Base-by-base conservation (phyloP, 495 filamentous ascomycete species). In the Staphylotrichum tortipilum region DNA sequence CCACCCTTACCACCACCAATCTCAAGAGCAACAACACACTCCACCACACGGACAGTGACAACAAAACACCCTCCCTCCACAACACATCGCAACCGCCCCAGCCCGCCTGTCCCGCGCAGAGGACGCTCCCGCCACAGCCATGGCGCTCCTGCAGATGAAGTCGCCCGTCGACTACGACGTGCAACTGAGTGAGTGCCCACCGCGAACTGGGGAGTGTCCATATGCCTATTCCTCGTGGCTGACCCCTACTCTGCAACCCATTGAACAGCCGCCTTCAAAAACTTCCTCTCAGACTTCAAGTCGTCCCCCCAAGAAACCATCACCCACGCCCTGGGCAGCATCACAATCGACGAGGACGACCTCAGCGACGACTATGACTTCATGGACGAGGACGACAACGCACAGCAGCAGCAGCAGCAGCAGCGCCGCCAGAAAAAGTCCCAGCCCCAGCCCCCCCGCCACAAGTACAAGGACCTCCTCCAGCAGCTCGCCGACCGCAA, bases 281-380 rank as follows among this genome's bases (percentile, higher is more conserved):
- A 85, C 58, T 98, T 98, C 65, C 76, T 98, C 51, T 71, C 78
- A 54, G 78, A 79, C 38, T 98, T 94, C 79, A 97, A 98, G 70
- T 85, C 83, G 11, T 79, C 86, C 28, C 82, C 86, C 7, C 71
- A 82, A 43, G 84, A 89, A 59, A 78, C 78, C 4, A 75, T 86
- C 50, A 80, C 83, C 44, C 78, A 85, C 60, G 89, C 88, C 15
- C 70, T 98, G 28, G 80, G 86, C 52, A 83, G 86, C 44, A 76
- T 98, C 60, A 83, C 87, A 63, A 84, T 98, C 55, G 84, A 91
- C 66, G 89, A 84, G 49, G 85, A 90, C 70, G 82, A 83, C 56
- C 77, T 84, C n/a, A 90, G 86, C 68, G 89, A 96, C 61, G 89
- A 94, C 58, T 90, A 95, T 61, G 89, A 94, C 60, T 88, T 94